These are phyloP conservation scores for Termitomyces sp. DNA, from an alignment of 1,284 basidiomycete genomes.

Conservation along the genomic window DNA sequence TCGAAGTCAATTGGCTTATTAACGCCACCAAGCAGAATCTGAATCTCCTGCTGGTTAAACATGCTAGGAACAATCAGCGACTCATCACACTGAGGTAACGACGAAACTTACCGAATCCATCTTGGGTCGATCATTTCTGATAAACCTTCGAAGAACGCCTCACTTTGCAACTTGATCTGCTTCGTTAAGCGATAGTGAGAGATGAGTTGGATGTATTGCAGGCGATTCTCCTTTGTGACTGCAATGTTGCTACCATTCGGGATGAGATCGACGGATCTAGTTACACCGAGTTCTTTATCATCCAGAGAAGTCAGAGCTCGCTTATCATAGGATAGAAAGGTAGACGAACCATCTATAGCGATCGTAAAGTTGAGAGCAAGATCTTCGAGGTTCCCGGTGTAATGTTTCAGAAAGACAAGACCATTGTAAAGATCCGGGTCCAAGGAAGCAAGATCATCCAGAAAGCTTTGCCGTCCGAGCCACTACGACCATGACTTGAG, in stretches of 20 bases:
- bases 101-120: slow-evolving; percentile 67
- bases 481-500: slow-evolving; percentile 44
- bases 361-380: slow-evolving; percentile 92
- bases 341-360: slow-evolving; percentile 69
- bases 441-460: slow-evolving; percentile 89
- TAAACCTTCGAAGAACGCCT: slow-evolving; percentile 82
- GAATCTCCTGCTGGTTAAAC: slow-evolving; percentile 93
- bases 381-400: slow-evolving; percentile 84
- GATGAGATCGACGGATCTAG: slow-evolving; percentile 76
- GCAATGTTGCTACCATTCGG: slow-evolving; percentile 81
- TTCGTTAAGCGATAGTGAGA: slow-evolving; percentile 86
- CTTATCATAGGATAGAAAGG: neutral
- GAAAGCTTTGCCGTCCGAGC: slow-evolving; percentile 82
- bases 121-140: slow-evolving; percentile 86
- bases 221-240: slow-evolving; percentile 86
- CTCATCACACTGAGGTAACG: neutral
- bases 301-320: neutral
- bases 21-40: slow-evolving; percentile 80
- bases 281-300: slow-evolving; percentile 77
- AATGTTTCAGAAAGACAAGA: slow-evolving; percentile 90
- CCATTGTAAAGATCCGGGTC: slow-evolving; percentile 93
- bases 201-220: slow-evolving; percentile 88
- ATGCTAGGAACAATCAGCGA: slow-evolving; percentile 47
- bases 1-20: slow-evolving; percentile 79
- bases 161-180: slow-evolving; percentile 85